A percentile compares a stretch with the other conserved stretches of the same genome.
Conservation (phyloP, 129 eudicot genomes). For the Centrapalus pauciflorus region DNA sequence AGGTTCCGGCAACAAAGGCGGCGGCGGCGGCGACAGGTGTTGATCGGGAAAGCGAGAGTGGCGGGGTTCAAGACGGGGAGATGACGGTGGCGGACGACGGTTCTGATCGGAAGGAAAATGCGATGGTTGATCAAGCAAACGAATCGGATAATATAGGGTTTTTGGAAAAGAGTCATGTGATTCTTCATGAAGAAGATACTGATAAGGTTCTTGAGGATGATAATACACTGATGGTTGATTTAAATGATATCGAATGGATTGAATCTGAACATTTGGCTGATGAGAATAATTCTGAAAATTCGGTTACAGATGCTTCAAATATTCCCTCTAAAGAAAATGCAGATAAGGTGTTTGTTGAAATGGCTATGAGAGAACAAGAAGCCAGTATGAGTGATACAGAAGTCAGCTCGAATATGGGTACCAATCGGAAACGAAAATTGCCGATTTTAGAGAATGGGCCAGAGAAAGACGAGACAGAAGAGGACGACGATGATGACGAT, state of each 20-base stretch:
- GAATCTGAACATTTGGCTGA: conserved; percentile 1
- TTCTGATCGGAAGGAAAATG: neutral
- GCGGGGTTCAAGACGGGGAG: neutral
- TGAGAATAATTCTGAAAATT: neutral
- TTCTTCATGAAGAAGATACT: neutral
- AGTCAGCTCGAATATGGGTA: too few relatives aligned
- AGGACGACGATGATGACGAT: neutral
- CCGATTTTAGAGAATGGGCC: too few relatives aligned
- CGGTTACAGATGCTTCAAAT: neutral
- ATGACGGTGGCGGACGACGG: conserved; percentile 5
- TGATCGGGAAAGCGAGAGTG: neutral
- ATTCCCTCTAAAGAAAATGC: neutral
- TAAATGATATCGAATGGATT: neutral
- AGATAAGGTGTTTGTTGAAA: conserved; percentile 20
- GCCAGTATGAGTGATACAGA: neutral
- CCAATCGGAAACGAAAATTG: conserved; percentile 32
- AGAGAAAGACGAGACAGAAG: neutral
- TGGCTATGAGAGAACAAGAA: conserved; percentile 14
- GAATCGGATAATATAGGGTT: conserved; percentile 14
- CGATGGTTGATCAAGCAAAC: neutral
- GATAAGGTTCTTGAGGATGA: conserved; percentile 7
- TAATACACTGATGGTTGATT: neutral
- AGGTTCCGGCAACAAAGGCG: neutral
- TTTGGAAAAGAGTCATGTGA: neutral
- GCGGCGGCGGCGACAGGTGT: too few relatives aligned